Evolutionary conservation across 164 flowering plant genomes (phyloP).

Genomic region (Umbilicus rupestris): DNA sequence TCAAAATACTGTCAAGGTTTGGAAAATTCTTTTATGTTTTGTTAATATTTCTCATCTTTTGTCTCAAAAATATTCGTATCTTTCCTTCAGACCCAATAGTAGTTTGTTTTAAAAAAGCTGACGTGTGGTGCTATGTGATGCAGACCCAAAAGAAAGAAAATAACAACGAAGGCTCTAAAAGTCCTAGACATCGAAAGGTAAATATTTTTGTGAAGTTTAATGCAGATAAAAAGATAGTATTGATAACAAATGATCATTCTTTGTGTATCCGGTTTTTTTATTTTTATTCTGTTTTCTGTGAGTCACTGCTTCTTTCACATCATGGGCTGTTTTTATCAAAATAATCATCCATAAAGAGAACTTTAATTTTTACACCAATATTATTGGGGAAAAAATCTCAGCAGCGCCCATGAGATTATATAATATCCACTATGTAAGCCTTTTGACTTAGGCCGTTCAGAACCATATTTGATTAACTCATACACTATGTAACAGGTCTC

Average conservation of each 20-base stretch:
- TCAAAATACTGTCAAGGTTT: conserved; percentile 18
- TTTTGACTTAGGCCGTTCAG: too few relatives aligned
- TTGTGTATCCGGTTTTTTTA: not conserved
- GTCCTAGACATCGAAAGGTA: conserved; percentile 36
- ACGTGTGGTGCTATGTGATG: conserved; percentile 8
- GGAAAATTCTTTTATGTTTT: not conserved
- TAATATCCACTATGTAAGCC: not conserved
- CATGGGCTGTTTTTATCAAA: not conserved
- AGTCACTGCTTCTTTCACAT: not conserved
- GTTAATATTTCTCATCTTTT: not conserved
- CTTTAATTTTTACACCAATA: not conserved
- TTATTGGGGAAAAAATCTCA: not conserved
- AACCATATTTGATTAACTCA: not conserved
- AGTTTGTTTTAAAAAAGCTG: not conserved
- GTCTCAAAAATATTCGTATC: not conserved
- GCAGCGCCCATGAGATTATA: not conserved
- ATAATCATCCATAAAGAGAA: not conserved
- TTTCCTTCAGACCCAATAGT: too few relatives aligned
- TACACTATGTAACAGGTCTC: conserved; percentile 32
- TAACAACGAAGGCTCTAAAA: conserved; percentile 23
- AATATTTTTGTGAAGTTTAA: not conserved
- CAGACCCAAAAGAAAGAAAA: conserved; percentile 19
- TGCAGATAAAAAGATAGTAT: too few relatives aligned
- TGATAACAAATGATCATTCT: not conserved
- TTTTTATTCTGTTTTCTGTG: not conserved